phyloP scores from a whole-genome alignment of 805 yeast species.

The Tetrapisispora phaffii region DNA sequence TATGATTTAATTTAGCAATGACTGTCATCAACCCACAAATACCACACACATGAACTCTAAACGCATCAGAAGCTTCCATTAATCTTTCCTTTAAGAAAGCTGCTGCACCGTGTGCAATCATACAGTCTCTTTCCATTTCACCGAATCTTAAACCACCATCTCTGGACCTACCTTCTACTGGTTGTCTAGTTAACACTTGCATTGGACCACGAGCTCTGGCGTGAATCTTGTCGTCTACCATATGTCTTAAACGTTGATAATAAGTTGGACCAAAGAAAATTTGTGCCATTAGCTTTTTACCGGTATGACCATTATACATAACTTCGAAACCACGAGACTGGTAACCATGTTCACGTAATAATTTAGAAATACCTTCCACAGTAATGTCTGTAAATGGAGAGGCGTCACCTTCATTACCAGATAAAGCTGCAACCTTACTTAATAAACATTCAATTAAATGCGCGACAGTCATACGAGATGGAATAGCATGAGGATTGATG shows the following conservation, averaged over 20 bases:
- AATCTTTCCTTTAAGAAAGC: constrained; percentile 94
- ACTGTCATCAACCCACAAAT: constrained; percentile 97
- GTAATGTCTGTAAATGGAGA: constrained; percentile 98
- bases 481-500: constrained; percentile 98
- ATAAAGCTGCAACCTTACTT: constrained; percentile 86
- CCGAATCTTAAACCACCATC: constrained; percentile 99
- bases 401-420: constrained; percentile 98
- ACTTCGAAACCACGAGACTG: constrained; percentile 98
- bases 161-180: constrained; percentile 97
- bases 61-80: constrained; percentile 99
- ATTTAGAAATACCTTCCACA: constrained; percentile 89
- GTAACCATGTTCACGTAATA: constrained; percentile 90
- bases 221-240: constrained; percentile 98
- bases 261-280: constrained; percentile 99
- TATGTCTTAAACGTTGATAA: constrained; percentile 96
- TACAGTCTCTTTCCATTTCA: constrained; percentile 99
- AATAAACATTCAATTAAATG: constrained; percentile 96
- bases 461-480: constrained; percentile 99
- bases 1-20: constrained; percentile 93
- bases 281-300: constrained; percentile 95
- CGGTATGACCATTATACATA: constrained; percentile 98
- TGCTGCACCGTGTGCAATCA: constrained; percentile 99
- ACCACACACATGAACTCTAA: constrained; percentile 96
- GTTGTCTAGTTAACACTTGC: constrained; percentile 95
- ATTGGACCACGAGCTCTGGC: constrained; percentile 99